A percentile compares a stretch with the other conserved stretches of the same genome.
Conservation (phyloP, 169 alveolate genomes). For the Miamiensis avidus region DNA sequence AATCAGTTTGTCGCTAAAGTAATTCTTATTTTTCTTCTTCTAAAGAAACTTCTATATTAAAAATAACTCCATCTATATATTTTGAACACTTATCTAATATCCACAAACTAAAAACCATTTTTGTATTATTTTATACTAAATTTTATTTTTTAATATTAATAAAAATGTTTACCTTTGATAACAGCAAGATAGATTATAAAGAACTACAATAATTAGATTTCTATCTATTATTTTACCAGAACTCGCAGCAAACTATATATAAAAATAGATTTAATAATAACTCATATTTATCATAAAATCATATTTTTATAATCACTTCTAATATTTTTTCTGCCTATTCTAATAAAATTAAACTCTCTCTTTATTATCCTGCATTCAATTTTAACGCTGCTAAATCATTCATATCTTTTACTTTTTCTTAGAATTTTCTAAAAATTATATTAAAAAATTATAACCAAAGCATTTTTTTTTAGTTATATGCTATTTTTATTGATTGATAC, state of each 20-base stretch:
- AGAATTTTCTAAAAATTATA: no score
- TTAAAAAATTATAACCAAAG: no score
- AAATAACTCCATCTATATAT: constrained; percentile 1
- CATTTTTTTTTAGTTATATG: neutral
- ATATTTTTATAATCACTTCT: neutral
- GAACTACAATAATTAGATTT: constrained; percentile 4
- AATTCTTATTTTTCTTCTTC: neutral
- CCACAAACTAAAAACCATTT: neutral
- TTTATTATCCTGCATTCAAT: neutral
- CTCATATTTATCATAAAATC: neutral
- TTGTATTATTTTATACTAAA: neutral
- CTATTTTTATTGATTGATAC: no score
- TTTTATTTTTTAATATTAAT: no score
- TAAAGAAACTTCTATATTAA: neutral
- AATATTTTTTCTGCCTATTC: constrained; percentile 1
- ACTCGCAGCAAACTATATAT: neutral
- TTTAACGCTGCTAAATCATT: neutral
- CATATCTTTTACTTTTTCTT: neutral
- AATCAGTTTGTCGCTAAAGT: neutral
- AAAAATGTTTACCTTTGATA: neutral
- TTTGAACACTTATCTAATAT: constrained; percentile 2
- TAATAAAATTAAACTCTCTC: neutral
- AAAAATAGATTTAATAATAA: no score
- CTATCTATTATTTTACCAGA: neutral
- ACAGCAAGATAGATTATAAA: constrained; percentile 1